Conservation (phyloP, 805 yeast species). For the Pichia gijzeniarum region DNA sequence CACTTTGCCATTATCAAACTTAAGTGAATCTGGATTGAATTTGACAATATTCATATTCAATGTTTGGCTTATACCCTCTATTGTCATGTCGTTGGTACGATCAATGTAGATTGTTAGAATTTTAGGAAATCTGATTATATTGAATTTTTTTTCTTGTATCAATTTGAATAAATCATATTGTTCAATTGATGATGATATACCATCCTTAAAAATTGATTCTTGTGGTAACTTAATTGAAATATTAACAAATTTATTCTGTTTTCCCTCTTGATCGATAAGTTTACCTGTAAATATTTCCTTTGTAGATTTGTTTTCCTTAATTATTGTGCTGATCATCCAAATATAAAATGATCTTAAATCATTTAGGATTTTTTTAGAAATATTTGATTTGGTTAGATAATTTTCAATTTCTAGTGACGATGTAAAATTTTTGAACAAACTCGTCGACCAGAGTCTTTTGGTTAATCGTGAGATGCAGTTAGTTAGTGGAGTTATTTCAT, state of each 20-base stretch:
- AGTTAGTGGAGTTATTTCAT: slow-evolving; percentile 25
- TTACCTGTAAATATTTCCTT: slow-evolving; percentile 48
- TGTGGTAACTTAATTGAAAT: slow-evolving; percentile 57
- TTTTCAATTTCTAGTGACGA: slow-evolving; percentile 64
- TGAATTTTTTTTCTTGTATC: slow-evolving; percentile 37
- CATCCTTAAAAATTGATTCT: slow-evolving; percentile 48
- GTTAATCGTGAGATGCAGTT: slow-evolving; percentile 39
- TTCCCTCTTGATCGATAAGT: slow-evolving; percentile 24
- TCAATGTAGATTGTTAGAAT: slow-evolving; percentile 51
- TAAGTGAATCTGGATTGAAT: slow-evolving; percentile 38
- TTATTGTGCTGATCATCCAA: slow-evolving; percentile 52
- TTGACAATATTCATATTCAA: slow-evolving; percentile 59
- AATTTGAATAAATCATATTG: slow-evolving; percentile 43
- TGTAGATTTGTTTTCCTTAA: slow-evolving; percentile 26
- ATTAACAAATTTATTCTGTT: slow-evolving; percentile 40
- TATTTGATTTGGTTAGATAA: slow-evolving; percentile 26
- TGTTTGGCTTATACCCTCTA: slow-evolving; percentile 29
- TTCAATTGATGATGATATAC: slow-evolving; percentile 38
- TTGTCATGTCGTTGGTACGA: slow-evolving; percentile 35
- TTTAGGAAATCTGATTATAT: slow-evolving; percentile 42
- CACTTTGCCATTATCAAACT: slow-evolving; percentile 19
- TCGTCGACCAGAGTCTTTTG: slow-evolving; percentile 59
- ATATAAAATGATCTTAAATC: slow-evolving; percentile 41
- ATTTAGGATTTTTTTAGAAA: slow-evolving; percentile 35
- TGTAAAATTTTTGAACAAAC: slow-evolving; percentile 52